Evolutionary conservation across 306 rosid genomes (phyloP), one percentile per base, ranked within the genome.

Genomic region (Vigna reflexopilosa): DNA sequence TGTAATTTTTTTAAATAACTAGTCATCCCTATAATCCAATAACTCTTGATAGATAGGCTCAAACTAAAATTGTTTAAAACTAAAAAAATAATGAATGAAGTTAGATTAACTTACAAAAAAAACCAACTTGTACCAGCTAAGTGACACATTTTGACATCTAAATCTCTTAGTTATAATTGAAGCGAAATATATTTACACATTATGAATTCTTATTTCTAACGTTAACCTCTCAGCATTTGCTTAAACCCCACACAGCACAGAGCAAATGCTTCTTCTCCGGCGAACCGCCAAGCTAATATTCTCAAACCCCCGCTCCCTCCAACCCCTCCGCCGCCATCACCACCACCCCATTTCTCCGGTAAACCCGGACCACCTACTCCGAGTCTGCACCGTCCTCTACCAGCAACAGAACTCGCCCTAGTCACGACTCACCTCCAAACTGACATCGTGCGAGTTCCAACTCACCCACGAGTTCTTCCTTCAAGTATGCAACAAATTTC

Each of bases 401-500:
- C 95, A 92, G 81, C 98, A 92, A 17, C 96, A 92, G 67, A 79
- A 90, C 86, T 89, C 88, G 20, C 80, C 93, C 55, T 88, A 83
- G 65, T 38, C 90, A n/a, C 81, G 94, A 14, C 89, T 90, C 72
- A 86, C 82, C 77, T 81, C 93, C 7, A 89, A 88, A 59, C 94
- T 94, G 81, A 58, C 73, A 47, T 77, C 94, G 28, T 80, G 77
- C 82, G 70, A 80, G 44, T 89, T 86, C 85, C 55, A 80, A 32
- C 89, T 90, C 78, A 88, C 91, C 77, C 98, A 87, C 73, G 97
- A 94, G 79, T 87, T 94, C 86, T 92, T 94, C 86, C 91, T 94
- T 40, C 98, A 89, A 32, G 96, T 92, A 22, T 92, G 97, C 93
- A 94, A 92, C 87, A 76, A 67, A 2, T 92, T 92, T 83, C 96